These are phyloP conservation scores for Colletotrichum graminicola DNA, from an alignment of 2,329 filamentous ascomycete species.

Conservation along the genomic window DNA sequence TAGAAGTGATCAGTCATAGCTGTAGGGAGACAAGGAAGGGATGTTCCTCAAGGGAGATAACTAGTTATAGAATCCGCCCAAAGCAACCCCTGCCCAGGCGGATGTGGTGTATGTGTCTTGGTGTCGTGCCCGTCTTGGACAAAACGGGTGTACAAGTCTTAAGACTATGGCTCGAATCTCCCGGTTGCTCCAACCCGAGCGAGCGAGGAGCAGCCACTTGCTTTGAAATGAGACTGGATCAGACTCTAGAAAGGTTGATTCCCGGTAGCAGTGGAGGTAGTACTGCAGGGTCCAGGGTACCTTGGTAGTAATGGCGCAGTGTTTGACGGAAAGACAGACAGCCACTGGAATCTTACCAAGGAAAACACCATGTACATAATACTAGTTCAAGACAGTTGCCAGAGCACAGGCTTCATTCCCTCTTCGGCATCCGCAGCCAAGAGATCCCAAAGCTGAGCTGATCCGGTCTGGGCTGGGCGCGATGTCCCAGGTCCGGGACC, in stretches of 20 bases:
- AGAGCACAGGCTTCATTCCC: background rate
- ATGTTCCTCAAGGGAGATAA: background rate
- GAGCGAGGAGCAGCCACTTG: background rate
- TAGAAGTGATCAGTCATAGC: background rate
- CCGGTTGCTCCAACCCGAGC: background rate
- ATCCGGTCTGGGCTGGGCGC: constrained; percentile 1
- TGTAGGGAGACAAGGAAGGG: background rate
- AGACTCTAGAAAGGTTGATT: background rate
- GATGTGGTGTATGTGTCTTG: background rate
- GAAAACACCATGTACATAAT: background rate
- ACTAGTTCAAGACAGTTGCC: too few relatives aligned
- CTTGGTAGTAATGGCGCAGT: background rate
- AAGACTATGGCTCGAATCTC: background rate
- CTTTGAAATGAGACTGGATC: background rate
- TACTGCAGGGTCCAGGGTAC: background rate
- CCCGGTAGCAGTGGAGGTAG: background rate
- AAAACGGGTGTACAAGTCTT: background rate
- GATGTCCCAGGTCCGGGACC: constrained; percentile 19
- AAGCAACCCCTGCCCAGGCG: background rate
- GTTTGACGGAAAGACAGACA: background rate
- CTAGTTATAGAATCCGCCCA: background rate
- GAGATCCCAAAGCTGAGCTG: background rate
- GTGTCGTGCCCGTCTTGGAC: background rate
- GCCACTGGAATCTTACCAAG: background rate
- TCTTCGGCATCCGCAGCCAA: background rate